phyloP scores from a whole-genome alignment of 768 basidiomycete species.

The Russula sp. region DNA sequence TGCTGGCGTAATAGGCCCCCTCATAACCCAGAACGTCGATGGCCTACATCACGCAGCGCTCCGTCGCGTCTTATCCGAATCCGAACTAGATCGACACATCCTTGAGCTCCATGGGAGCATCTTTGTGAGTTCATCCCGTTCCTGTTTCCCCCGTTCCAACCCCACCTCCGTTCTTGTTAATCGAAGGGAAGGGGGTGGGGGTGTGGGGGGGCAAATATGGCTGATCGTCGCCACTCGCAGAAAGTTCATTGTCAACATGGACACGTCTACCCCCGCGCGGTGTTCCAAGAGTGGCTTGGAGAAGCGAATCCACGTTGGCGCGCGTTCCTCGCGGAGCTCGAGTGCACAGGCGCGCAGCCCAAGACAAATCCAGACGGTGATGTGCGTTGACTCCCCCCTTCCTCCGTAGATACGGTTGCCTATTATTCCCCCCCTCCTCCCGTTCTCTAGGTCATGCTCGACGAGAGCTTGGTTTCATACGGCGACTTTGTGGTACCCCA shows the following conservation, averaged over 20 bases:
- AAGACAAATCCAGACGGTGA: slow-evolving; percentile 94
- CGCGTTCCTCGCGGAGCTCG: slow-evolving; percentile 55
- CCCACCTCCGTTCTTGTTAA: no score
- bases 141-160: no score
- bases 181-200: background rate
- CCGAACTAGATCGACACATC: slow-evolving; percentile 37
- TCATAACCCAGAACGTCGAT: slow-evolving; percentile 94
- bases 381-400: slow-evolving; percentile 37
- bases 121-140: slow-evolving; percentile 42
- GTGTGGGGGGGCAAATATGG: background rate
- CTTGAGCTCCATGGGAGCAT: slow-evolving; percentile 87
- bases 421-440: background rate
- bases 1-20: slow-evolving; percentile 45
- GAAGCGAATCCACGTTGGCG: slow-evolving; percentile 75
- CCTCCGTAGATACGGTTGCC: background rate
- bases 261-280: slow-evolving; percentile 57
- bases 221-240: slow-evolving; percentile 29
- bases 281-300: slow-evolving; percentile 70
- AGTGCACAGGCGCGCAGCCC: slow-evolving; percentile 47
- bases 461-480: slow-evolving; percentile 57
- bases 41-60: slow-evolving; percentile 85
- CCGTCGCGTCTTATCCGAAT: slow-evolving; percentile 35
- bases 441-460: slow-evolving; percentile 59
- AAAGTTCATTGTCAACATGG: slow-evolving; percentile 71
- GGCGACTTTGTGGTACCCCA: slow-evolving; percentile 72